Percentiles rank a stretch among this genome's conserved stretches.
These are phyloP conservation scores for Nemania serpens DNA, from an alignment of 2,329 filamentous ascomycete species.

Conservation along the genomic window DNA sequence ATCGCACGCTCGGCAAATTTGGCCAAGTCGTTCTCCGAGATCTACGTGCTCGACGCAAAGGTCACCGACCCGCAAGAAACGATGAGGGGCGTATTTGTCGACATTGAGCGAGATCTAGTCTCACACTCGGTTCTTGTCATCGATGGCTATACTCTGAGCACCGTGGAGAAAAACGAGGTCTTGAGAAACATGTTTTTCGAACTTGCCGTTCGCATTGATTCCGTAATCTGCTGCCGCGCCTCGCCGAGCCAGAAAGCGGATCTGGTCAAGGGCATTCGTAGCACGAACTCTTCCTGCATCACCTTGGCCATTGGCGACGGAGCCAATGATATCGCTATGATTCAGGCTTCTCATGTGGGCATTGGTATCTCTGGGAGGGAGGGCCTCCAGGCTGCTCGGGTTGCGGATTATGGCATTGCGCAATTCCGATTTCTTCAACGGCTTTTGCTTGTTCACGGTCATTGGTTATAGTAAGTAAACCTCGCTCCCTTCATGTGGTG, in stretches of 20 bases:
- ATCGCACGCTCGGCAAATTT: constrained; percentile 77
- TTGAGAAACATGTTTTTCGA: constrained; percentile 71
- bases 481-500: background rate
- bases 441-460: constrained; percentile 80
- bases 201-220: constrained; percentile 78
- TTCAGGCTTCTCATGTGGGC: constrained; percentile 82
- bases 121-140: constrained; percentile 82
- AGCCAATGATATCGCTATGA: constrained; percentile 95
- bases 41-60: constrained; percentile 72
- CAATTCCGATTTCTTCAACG: constrained; percentile 88
- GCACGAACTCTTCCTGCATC: constrained; percentile 71
- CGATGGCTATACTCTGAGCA: constrained; percentile 77
- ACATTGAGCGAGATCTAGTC: constrained; percentile 59
- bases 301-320: constrained; percentile 95
- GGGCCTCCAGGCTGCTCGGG: constrained; percentile 85
- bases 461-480: constrained; percentile 75
- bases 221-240: constrained; percentile 91
- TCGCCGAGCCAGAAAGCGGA: constrained; percentile 88
- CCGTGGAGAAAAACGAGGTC: constrained; percentile 64
- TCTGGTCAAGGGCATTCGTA: constrained; percentile 79
- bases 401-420: constrained; percentile 88
- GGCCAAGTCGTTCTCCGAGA: constrained; percentile 71
- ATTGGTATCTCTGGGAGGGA: constrained; percentile 92
- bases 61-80: constrained; percentile 67
- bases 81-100: constrained; percentile 66